phyloP scores from a whole-genome alignment of 495 filamentous ascomycete genomes.

The Melanomma pulvis-pyrius region DNA sequence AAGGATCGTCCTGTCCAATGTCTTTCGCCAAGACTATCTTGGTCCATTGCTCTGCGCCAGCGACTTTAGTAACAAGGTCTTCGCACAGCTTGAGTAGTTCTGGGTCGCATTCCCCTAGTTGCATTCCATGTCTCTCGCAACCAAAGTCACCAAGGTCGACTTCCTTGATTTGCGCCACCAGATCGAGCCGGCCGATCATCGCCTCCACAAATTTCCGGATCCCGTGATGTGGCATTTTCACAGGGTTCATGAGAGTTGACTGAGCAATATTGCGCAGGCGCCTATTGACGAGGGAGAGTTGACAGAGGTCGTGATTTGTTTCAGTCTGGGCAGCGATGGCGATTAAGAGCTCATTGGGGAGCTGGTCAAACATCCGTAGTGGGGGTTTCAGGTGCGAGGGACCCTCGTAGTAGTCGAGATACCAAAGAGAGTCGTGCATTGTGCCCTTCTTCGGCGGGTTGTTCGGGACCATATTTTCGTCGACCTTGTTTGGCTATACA shows the following conservation, averaged over 20 bases:
- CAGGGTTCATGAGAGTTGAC: background rate
- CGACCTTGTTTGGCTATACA: background rate
- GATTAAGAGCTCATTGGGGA: conserved; percentile 7
- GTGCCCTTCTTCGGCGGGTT: background rate
- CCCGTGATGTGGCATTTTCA: background rate
- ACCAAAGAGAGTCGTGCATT: background rate
- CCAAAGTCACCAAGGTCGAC: conserved; percentile 13
- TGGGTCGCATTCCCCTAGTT: background rate
- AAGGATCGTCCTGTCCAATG: background rate
- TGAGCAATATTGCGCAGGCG: conserved; percentile 5
- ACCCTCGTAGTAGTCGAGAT: background rate
- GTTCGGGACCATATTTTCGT: background rate
- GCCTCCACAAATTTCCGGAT: background rate
- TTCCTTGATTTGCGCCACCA: background rate
- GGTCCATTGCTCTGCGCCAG: background rate
- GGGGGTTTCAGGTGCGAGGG: background rate
- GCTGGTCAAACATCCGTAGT: background rate
- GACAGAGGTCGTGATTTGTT: background rate
- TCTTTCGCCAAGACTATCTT: background rate
- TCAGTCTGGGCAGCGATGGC: background rate
- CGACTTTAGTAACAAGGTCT: background rate
- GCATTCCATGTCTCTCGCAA: background rate
- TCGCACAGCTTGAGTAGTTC: background rate
- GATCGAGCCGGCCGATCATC: background rate
- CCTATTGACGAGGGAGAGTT: background rate